phyloP scores from a whole-genome alignment of 768 basidiomycete genomes.

The Termitomyces bulborhizus region DNA sequence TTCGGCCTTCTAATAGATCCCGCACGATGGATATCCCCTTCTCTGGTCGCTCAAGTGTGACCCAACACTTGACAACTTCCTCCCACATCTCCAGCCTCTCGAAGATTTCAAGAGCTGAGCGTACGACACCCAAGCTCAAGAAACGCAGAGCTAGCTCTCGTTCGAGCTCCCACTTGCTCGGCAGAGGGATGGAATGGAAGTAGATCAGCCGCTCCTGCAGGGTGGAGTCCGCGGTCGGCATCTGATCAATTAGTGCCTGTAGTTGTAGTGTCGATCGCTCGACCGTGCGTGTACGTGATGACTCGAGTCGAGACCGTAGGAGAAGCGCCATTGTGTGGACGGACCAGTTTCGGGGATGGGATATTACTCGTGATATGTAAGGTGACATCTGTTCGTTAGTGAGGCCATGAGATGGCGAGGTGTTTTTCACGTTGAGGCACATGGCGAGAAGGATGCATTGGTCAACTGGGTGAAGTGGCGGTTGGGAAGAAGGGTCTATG shows the following conservation, averaged over 20 bases:
- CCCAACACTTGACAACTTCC: constrained; percentile 87
- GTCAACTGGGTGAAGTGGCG: constrained; percentile 86
- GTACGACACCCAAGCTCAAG: constrained; percentile 79
- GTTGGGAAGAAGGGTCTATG: constrained; percentile 80
- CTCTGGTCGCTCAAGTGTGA: constrained; percentile 71
- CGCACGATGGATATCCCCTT: constrained; percentile 76
- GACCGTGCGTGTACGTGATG: constrained; percentile 83
- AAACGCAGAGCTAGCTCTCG: constrained; percentile 83
- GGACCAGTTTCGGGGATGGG: constrained; percentile 92
- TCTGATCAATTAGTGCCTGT: constrained; percentile 94
- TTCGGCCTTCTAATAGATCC: constrained; percentile 79
- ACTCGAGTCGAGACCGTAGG: constrained; percentile 87
- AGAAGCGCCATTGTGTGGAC: constrained; percentile 95
- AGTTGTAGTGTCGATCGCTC: constrained; percentile 91
- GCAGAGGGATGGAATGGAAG: constrained; percentile 76
- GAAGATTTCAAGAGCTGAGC: constrained; percentile 90
- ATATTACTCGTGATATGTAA: constrained; percentile 84
- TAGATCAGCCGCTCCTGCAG: constrained; percentile 71
- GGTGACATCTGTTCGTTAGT: constrained; percentile 91
- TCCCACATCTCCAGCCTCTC: constrained; percentile 98
- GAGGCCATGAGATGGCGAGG: constrained; percentile 83
- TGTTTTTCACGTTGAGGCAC: constrained; percentile 86
- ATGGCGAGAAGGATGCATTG: constrained; percentile 89
- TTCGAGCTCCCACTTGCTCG: constrained; percentile 92
- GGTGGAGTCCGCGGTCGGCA: constrained; percentile 80